These are phyloP conservation scores for Henckelia pumila DNA, from an alignment of 257 asterid species.

Conservation along the genomic window DNA sequence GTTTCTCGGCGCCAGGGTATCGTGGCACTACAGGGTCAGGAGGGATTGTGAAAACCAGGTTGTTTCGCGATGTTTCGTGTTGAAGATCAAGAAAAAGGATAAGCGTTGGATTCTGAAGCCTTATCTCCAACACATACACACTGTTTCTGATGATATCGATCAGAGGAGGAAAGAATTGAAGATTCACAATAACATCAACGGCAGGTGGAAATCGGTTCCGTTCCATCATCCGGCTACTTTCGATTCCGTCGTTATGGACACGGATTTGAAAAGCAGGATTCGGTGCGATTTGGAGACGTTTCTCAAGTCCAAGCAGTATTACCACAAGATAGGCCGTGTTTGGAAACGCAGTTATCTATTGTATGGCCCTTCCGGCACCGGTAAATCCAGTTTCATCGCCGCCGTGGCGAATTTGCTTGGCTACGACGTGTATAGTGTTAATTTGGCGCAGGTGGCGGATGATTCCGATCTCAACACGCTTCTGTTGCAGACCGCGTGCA, in stretches of 20 bases:
- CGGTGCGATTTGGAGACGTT: slow-evolving; percentile 51
- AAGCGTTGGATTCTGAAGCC: slow-evolving; percentile 59
- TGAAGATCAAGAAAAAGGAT: slow-evolving; percentile 51
- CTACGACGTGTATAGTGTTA: slow-evolving; percentile 56
- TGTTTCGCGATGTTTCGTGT: slow-evolving; percentile 31
- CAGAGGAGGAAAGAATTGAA: slow-evolving; percentile 38
- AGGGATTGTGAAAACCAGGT: background rate
- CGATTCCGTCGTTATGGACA: slow-evolving; percentile 54
- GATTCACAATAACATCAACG: slow-evolving; percentile 34
- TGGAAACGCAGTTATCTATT: slow-evolving; percentile 69
- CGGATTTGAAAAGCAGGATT: slow-evolving; percentile 50
- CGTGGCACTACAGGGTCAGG: slow-evolving; percentile 40
- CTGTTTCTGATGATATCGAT: slow-evolving; percentile 53
- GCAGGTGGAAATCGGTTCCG: slow-evolving; percentile 51
- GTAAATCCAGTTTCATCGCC: slow-evolving; percentile 67
- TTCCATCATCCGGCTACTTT: slow-evolving; percentile 49
- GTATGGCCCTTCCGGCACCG: slow-evolving; percentile 76
- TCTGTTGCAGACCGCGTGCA: slow-evolving; percentile 40
- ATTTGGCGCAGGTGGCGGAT: slow-evolving; percentile 39
- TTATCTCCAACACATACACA: slow-evolving; percentile 61
- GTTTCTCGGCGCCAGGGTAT: slow-evolving; percentile 61
- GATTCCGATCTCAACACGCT: slow-evolving; percentile 56
- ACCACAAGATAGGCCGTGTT: slow-evolving; percentile 62
- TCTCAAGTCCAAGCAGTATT: slow-evolving; percentile 57
- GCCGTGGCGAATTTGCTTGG: slow-evolving; percentile 54